Evolutionary conservation across 2,329 filamentous ascomycete genomes (phyloP).

Genomic region (Alternaria dauci): DNA sequence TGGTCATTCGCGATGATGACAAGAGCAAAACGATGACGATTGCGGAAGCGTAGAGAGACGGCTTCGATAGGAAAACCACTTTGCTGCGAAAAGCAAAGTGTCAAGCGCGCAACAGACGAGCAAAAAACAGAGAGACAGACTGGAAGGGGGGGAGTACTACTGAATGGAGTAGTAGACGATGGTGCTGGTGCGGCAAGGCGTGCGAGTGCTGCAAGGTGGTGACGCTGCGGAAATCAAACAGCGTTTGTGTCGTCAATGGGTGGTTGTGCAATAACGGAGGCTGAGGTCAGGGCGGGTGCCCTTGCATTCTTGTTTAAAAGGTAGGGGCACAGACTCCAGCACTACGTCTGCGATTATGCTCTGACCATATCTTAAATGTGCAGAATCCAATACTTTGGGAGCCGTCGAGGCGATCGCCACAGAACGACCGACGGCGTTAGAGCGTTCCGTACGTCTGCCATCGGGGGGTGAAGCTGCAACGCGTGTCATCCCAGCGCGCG

Average conservation of each 20-base stretch:
- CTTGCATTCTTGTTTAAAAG: conserved; percentile 48
- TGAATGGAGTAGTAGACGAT: conserved; percentile 32
- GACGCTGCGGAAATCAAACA: conserved; percentile 46
- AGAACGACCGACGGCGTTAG: conserved; percentile 32
- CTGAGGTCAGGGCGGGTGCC: conserved; percentile 39
- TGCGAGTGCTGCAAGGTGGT: conserved; percentile 37
- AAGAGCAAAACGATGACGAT: conserved; percentile 34
- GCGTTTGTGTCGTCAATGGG: conserved; percentile 38
- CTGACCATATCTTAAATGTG: conserved; percentile 37
- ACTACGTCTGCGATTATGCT: conserved; percentile 28
- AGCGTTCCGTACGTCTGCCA: conserved; percentile 27
- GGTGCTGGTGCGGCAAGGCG: conserved; percentile 24
- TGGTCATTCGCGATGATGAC: conserved; percentile 39
- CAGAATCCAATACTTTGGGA: conserved; percentile 30
- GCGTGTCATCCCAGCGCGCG: conserved; percentile 35
- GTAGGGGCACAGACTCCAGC: conserved; percentile 34
- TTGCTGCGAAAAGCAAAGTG: conserved; percentile 47
- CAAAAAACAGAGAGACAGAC: conserved; percentile 45
- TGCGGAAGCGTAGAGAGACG: conserved; percentile 46
- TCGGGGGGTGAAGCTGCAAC: conserved; percentile 37
- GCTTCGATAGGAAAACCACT: conserved; percentile 41
- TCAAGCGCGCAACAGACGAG: conserved; percentile 28
- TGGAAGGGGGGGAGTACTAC: conserved; percentile 34
- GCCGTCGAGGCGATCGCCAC: conserved; percentile 37
- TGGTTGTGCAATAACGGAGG: conserved; percentile 33